These are phyloP conservation scores for Schizochytrium sp. DNA, from an alignment of 108 stramenopile genomes.

Conservation along the genomic window DNA sequence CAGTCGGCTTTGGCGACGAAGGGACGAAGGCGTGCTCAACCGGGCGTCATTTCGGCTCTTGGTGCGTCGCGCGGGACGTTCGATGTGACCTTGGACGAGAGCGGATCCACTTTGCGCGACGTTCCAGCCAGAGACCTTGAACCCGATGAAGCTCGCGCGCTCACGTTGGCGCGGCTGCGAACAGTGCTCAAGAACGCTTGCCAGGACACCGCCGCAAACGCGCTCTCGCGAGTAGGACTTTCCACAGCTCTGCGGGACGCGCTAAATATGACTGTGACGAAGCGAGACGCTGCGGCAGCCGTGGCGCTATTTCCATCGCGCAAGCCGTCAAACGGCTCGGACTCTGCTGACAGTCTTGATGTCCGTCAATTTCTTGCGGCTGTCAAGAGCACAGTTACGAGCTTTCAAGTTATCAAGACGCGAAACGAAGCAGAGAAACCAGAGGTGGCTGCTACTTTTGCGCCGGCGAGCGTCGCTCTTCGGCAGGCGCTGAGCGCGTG, in stretches of 20 bases:
- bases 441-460: background rate
- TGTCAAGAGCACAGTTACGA: background rate
- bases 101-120: background rate
- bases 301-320: background rate
- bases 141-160: background rate
- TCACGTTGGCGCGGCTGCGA: background rate
- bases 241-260: background rate
- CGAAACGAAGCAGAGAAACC: background rate
- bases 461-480: background rate
- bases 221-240: background rate
- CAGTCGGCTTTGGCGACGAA: background rate
- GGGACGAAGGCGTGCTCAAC: background rate
- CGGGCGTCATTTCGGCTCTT: background rate
- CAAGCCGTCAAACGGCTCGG: background rate
- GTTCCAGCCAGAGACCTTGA: background rate
- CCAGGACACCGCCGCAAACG: background rate
- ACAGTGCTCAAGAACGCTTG: background rate
- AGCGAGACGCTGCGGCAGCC: background rate
- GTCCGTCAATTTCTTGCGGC: background rate
- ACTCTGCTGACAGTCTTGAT: background rate
- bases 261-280: background rate
- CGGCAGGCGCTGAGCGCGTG: background rate
- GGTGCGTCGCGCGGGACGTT: background rate
- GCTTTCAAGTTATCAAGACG: background rate
- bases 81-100: background rate